Evolutionary conservation across 129 eudicot species (phyloP), one percentile per base, ranked within the genome.

Genomic region (Oenanthe sinensis): DNA sequence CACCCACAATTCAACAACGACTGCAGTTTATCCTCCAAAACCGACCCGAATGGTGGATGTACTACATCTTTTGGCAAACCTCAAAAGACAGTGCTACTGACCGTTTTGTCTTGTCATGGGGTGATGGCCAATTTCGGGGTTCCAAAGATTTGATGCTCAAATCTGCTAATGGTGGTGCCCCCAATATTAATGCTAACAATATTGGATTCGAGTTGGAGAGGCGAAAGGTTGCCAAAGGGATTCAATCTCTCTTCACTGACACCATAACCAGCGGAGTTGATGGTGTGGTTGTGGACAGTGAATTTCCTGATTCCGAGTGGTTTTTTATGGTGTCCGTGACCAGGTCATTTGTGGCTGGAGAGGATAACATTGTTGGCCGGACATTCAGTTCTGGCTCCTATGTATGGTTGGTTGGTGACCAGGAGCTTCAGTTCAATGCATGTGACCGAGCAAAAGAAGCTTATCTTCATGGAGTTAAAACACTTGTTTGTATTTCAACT

Each of bases 11-110:
- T 75, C 79, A 86, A 75, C 80, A 83, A 71, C 83, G 86, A 12
- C 85, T 88, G 63, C 77, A 84, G 0, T 80, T 79, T 81, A 75
- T 86, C 67, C 47, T 88, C 36, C 87, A 80, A 70, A 86, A 48
- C 81, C 86, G 86, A 6, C 74, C 80, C 0, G 88, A 88, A 40
- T 75, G 81, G 30, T 88, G 92, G 92, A 76, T 75, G 22, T 88
- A 86, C 72, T 86, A 80, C 87, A 86, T 86, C 7, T 84, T 86
- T 58, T 88, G 92, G 92, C 88, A 80, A 47, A 85, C 90, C 16
- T 58, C 86, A 0, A 84, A 54, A 71, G 87, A 84, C 50, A 24
- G 45, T 11, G n/a, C 83, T 7, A 24, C 81, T 55, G 81, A 78
- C 45, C 75, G 79, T 22, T 52, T 71, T 48, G 77, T 88, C 19